phyloP scores from a whole-genome alignment of 129 eudicot genomes.

The Solidago caesia region DNA sequence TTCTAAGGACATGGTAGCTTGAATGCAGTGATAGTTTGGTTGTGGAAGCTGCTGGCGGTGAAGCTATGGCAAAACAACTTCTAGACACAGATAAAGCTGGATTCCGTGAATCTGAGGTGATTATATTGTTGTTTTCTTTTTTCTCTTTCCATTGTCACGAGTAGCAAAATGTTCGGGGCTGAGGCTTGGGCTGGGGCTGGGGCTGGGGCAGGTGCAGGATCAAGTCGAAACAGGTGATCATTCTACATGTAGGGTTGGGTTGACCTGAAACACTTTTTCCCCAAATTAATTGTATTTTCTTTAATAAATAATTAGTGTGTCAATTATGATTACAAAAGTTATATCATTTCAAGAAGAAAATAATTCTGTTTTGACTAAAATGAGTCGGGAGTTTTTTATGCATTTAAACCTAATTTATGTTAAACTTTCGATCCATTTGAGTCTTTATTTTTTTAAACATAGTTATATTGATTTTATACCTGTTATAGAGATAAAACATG shows the following conservation, averaged over 20 bases:
- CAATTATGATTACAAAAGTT: not conserved
- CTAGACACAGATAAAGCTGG: slow-evolving; percentile 68
- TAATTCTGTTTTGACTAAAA: not conserved
- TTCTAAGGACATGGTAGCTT: slow-evolving; percentile 24
- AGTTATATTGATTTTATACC: too few species aligned
- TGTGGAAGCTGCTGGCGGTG: slow-evolving; percentile 90
- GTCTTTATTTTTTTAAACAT: too few species aligned
- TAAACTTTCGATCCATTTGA: not conserved
- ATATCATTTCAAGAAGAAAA: not conserved
- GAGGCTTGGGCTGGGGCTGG: not conserved
- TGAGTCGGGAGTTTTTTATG: not conserved
- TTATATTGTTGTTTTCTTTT: not conserved
- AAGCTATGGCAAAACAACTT: slow-evolving; percentile 49
- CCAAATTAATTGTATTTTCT: not conserved
- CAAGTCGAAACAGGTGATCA: too few species aligned
- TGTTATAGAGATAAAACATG: not conserved
- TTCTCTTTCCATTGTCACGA: not conserved
- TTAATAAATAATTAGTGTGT: slow-evolving; percentile 7
- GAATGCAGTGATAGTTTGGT: slow-evolving; percentile 72
- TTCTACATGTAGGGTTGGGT: not conserved
- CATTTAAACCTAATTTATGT: not conserved
- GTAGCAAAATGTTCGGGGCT: not conserved
- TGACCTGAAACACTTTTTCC: not conserved
- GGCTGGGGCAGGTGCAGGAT: too few species aligned
- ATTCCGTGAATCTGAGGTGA: slow-evolving; percentile 80